Base-by-base conservation (phyloP, 805 yeast species). In the Saccharomycopsis guyanensis region DNA sequence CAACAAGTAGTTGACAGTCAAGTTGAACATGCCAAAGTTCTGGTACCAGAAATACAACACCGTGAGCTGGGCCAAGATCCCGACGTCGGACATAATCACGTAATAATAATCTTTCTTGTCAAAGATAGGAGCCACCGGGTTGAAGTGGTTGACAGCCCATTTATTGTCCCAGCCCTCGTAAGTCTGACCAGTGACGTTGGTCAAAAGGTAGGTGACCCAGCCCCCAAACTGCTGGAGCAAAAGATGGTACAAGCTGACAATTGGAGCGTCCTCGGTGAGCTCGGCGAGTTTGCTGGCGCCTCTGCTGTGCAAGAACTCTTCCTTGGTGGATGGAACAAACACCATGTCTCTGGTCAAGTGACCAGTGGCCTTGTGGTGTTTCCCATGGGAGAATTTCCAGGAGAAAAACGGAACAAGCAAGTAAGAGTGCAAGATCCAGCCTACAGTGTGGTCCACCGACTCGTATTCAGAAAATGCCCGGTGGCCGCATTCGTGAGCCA, bases 401-500 rank as follows among this genome's bases (percentile, higher is more conserved):
- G 93, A 82, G 63, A 85, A 85, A 69, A 81, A 86, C 40, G 95
- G 95, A 27, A 86, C 95, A 57, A 84, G 62, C 57, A 84, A 68
- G 59, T 75, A 77, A 16, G 91, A 82, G 68, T 86, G 95, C 53
- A 86, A 67, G 34, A 82, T 62, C 94, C 94, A 86, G 39, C 95
- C 95, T 38, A 81, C 82, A 34, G 76, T 64, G 64, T 86, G 91
- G 64, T 86, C 85, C 53, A 84, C 78, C 67, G 71, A 64, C 34
- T 78, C 78, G 59, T 78, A 80, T 57, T 82, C 85, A 34, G 82
- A 72, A 64, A 86, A 86, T 19, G 95, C 95, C 56, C 78, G 82
- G 63, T 86, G 95, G 51, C 95, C 95, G 70, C 95, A 86, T 65
- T 86, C 95, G 65, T 86, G 95, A 44, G 94, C 93, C 66, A 86